These are phyloP conservation scores for Cornus suecica DNA, from an alignment of 148 eudicot genomes.

Conservation along the genomic window DNA sequence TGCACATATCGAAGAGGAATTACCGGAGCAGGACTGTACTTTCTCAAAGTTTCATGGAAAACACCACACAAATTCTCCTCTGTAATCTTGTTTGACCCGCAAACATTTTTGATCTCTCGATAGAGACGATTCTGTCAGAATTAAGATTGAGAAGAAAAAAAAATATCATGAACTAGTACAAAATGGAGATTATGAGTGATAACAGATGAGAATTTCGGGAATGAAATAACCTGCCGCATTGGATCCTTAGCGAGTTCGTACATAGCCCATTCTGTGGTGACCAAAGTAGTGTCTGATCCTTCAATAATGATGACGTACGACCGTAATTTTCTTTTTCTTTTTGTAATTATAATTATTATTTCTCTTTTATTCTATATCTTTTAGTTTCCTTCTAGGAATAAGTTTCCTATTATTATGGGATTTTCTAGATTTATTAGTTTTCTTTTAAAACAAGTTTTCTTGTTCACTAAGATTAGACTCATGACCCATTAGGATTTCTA, in stretches of 20 bases:
- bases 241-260: conserved; percentile 78
- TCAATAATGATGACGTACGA: conserved; percentile 70
- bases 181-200: not conserved
- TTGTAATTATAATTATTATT: too few relatives aligned
- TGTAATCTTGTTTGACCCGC: conserved; percentile 53
- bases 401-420: too few relatives aligned
- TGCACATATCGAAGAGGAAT: conserved; percentile 70
- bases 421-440: too few relatives aligned
- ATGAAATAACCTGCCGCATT: conserved; percentile 52
- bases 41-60: conserved; percentile 85
- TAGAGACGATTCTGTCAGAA: conserved; percentile 47
- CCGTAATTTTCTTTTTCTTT: too few relatives aligned
- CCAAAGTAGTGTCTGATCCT: conserved; percentile 72
- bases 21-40: conserved; percentile 67
- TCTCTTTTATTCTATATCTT: too few relatives aligned
- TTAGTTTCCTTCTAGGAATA: too few relatives aligned
- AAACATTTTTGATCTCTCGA: conserved; percentile 51
- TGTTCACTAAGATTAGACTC: too few relatives aligned
- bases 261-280: conserved; percentile 87
- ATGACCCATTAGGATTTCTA: too few relatives aligned
- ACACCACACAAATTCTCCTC: conserved; percentile 76
- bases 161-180: not conserved
- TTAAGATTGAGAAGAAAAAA: not conserved
- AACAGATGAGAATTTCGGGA: too few relatives aligned
- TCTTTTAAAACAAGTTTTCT: too few relatives aligned